Evolutionary conservation across 805 yeast species (phyloP), one percentile per base, ranked within the genome.

Genomic region (Metschnikowia peoriensis): DNA sequence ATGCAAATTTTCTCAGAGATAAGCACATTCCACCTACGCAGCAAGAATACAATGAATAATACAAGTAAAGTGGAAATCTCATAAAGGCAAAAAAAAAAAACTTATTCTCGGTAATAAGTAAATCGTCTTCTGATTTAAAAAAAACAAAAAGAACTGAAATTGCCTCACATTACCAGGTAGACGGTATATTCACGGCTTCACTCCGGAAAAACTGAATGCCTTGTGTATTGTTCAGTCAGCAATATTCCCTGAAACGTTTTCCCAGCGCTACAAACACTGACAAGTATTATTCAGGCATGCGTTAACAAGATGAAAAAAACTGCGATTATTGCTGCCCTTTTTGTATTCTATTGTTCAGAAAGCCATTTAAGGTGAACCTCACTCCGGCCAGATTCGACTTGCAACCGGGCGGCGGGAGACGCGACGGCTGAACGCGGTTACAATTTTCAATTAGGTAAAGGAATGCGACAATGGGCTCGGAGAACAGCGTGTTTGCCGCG

Each of bases 391-490:
- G 35, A 32, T 32, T 3, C 35, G 35, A 12, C 10, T 32, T 32
- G 35, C 35, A 32, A 32, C 35, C 35, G 10, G 10, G 35, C 35
- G 35, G 22, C 4, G 22, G 22, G 22, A 22, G 22, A 22, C 22
- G 22, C 22, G 22, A 22, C 22, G 22, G 22, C 22, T 22, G 22
- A 22, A 14, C 2, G 41, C 16, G 15, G 17, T 17, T 16, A 22
- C 42, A 28, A 6, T 16, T 37, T 37, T 32, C 6, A 37, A 22
- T 44, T 38, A 38, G 47, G 47, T n/a, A 44, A 44, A 37, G 35
- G 34, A 34, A 38, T 44, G 41, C 47, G 41, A 15, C 32, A 14
- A n/a, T 37, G 14, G 14, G 16, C 41, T 37, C 47, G 47, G 47
- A 44, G 41, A 44, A 16, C 11, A 32, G 35, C 35, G 35, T 32